Base-by-base conservation (phyloP, 257 asterid species). In the Knoxia roxburghii region DNA sequence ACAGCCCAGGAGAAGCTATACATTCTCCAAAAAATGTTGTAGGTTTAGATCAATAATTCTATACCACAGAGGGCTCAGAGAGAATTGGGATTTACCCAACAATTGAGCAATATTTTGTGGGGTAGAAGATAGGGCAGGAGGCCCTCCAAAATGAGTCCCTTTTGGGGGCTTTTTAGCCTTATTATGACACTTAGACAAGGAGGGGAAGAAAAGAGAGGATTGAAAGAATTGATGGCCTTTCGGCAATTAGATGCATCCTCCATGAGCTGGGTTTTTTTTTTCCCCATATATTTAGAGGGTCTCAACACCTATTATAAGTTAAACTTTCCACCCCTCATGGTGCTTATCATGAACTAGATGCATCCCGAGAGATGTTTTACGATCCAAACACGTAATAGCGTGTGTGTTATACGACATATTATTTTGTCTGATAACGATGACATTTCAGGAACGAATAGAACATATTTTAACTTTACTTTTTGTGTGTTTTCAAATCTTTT, bases 211-310 rank as follows among this genome's bases (percentile, higher is more conserved):
- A 49, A 49, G 6, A 18, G 6, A n/a, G n/a, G n/a, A n/a, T n/a
- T n/a, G n/a, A n/a, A n/a, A n/a, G n/a, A n/a, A n/a, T n/a, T n/a
- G n/a, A 59, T 70, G 75, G 68, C 23, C 82, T 80, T 84, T 84
- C 82, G 77, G 87, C 80, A 68, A 77, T 65, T 49, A 60, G 75
- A 64, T 54, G 73, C 51, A 72, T 72, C 41, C 67, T 15, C 57
- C 23, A 49, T 58, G 51, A 18, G 68, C 46, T 70, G 68, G 41
- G 61, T 58, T 54, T 24, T 40, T 66, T 6, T 60, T 21, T 21
- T 2, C 51, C 37, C 52, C 23, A 24, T 32, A 33, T 7, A 56
- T 30, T 40, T 8, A 39, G 46, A 32, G 27, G 66, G 55, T 49
- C n/a, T 59, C 64, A 78, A 76, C 84, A 78, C 72, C 71, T 76